phyloP scores from a whole-genome alignment of 1,139 yeast genomes.

The Geotrichum histeridarum region DNA sequence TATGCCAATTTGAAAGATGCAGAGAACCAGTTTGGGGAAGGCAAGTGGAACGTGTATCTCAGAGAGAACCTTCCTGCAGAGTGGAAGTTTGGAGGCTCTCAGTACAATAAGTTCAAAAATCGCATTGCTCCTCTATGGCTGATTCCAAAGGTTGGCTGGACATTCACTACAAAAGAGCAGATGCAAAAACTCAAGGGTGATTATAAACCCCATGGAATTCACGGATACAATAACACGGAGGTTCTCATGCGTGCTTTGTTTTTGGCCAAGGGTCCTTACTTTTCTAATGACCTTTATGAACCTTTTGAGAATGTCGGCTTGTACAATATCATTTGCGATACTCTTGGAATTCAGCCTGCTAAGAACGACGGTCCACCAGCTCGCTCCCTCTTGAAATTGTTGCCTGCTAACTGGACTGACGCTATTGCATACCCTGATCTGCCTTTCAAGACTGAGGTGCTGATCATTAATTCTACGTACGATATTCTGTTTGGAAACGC shows the following conservation, averaged over 20 bases:
- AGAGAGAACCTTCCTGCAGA: constrained; percentile 58
- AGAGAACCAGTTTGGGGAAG: constrained; percentile 30
- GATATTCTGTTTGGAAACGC: constrained; percentile 27
- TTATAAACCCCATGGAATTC: constrained; percentile 69
- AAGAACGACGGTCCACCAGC: constrained; percentile 57
- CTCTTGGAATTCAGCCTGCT: constrained; percentile 53
- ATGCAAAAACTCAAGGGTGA: constrained; percentile 40
- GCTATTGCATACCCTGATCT: constrained; percentile 53
- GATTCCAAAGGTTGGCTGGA: constrained; percentile 75
- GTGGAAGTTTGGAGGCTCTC: constrained; percentile 60
- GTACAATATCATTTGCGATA: constrained; percentile 68
- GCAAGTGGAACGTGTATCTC: constrained; percentile 47
- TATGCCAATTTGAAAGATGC: constrained; percentile 35
- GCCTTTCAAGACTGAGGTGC: constrained; percentile 38
- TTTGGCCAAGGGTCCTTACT: constrained; percentile 66
- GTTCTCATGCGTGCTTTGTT: constrained; percentile 79
- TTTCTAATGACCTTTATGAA: constrained; percentile 37
- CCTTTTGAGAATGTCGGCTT: constrained; percentile 74
- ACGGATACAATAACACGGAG: constrained; percentile 76
- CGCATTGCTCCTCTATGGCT: constrained; percentile 84
- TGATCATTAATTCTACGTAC: constrained; percentile 35
- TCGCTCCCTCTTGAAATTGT: not conserved
- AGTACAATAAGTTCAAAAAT: constrained; percentile 45
- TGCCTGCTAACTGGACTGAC: constrained; percentile 50
- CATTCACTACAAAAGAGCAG: constrained; percentile 59